These are phyloP conservation scores for Sarocladiaceae sp. DNA, from an alignment of 2,329 filamentous ascomycete species.

Conservation along the genomic window DNA sequence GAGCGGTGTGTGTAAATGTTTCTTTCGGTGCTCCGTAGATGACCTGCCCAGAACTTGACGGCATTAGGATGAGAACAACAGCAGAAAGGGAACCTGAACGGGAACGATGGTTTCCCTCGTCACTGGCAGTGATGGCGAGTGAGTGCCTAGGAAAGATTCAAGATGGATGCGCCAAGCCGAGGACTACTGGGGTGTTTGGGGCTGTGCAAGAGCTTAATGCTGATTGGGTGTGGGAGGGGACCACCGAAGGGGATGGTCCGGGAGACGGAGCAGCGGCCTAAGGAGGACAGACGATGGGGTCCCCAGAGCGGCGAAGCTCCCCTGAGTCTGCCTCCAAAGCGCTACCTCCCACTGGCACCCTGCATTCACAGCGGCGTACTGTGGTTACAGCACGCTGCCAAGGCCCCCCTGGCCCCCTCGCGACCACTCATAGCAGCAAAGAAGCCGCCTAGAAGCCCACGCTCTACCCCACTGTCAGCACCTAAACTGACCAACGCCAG, in stretches of 20 bases:
- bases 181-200: constrained; percentile 4
- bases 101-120: not conserved
- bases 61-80: not conserved
- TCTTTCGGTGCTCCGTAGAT: too few species aligned
- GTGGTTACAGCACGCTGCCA: not conserved
- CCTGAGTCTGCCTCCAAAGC: too few species aligned
- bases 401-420: not conserved
- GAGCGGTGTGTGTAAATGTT: constrained; percentile 2
- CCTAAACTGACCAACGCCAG: too few species aligned
- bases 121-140: not conserved
- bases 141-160: not conserved
- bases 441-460: constrained; percentile 5
- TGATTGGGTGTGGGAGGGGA: not conserved
- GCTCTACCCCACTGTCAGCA: constrained; percentile 3
- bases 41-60: too few species aligned
- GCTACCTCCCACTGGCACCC: too few species aligned
- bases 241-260: not conserved
- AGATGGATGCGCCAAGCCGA: constrained; percentile 1
- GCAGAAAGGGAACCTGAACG: not conserved
- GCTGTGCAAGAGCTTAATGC: not conserved
- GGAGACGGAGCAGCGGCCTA: not conserved
- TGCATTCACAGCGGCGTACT: too few species aligned
- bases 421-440: constrained; percentile 1
- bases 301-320: too few species aligned
- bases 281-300: not conserved